phyloP scores from a whole-genome alignment of 108 stramenopile species.

The Skeletonema tropicum region DNA sequence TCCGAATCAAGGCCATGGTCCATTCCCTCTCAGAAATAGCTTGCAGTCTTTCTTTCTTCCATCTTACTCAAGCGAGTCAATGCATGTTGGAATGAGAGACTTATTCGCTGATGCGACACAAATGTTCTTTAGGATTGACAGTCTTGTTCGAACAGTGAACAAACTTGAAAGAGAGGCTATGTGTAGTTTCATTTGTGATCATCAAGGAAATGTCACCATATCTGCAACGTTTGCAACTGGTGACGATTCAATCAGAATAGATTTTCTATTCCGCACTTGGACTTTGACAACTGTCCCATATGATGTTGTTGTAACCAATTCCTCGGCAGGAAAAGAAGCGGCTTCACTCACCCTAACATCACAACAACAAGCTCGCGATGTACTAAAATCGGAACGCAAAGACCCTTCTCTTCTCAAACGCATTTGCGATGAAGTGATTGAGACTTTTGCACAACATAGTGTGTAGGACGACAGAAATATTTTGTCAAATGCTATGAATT shows the following conservation, averaged over 20 bases:
- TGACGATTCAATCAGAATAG: slow-evolving; percentile 2
- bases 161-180: slow-evolving; percentile 27
- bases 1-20: neutral
- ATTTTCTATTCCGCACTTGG: slow-evolving; percentile 25
- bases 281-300: slow-evolving; percentile 26
- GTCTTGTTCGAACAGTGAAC: slow-evolving; percentile 23
- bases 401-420: slow-evolving; percentile 20
- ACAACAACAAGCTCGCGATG: slow-evolving; percentile 6
- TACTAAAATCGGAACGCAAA: neutral
- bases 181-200: slow-evolving; percentile 15
- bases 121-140: slow-evolving; percentile 38
- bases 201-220: slow-evolving; percentile 11
- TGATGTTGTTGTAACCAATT: slow-evolving; percentile 24
- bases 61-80: neutral
- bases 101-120: slow-evolving; percentile 1
- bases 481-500: slow-evolving; percentile 4
- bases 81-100: slow-evolving; percentile 1
- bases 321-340: slow-evolving; percentile 7
- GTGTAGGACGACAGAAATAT: neutral
- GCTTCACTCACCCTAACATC: neutral
- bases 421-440: slow-evolving; percentile 8
- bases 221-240: slow-evolving; percentile 11
- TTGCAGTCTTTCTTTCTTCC: slow-evolving; percentile 19
- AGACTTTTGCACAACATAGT: neutral
- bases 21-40: slow-evolving; percentile 28